Evolutionary conservation across 331 rosid genomes (phyloP), one percentile per base, ranked within the genome.

Genomic region (Dryas integrifolia): DNA sequence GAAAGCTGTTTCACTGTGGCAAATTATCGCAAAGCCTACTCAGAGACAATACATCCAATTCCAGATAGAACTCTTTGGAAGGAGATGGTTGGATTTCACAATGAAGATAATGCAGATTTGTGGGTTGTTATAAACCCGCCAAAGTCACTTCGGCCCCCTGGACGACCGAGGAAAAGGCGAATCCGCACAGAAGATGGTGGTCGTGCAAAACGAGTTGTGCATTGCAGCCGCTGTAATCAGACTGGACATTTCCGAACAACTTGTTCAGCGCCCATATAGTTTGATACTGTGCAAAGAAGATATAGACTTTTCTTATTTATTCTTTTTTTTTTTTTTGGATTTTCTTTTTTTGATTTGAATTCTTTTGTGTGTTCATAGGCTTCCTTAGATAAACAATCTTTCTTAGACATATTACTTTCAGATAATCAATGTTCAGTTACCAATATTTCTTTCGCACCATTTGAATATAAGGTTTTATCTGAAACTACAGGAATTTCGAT

Each of bases 171-270:
- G 82, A 85, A 80, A 40, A 82, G 76, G 67, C 75, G 82, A 55
- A 63, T 63, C 47, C 76, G 77, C 11, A 48, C 78, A 26, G 84
- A 87, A 73, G 92, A 87, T 41, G 49, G 78, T 18, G 84, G 82
- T 66, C 84, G 78, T 39, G 57, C 26, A 18, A 87, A 85, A 70
- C 82, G 92, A 2, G 83, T 80, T 46, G 89, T 85, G 80, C 92
- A 85, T 75, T 85, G 92, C 72, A 82, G 89, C 77, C 82, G 89
- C 46, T 85, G 92, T 78, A 82, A 87, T 68, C 89, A 85, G 74
- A 73, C 87, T 10, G 92, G 89, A 15, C 92, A 87, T 59, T 87
- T 87, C 72, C 72, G 87, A 79, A 80, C 85, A 24, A 87, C 92
- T 5, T 87, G 92, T 74, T 46, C 81, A 63, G 92, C 83, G 9